These are phyloP conservation scores for Arabis alpina DNA, from an alignment of 345 rosid genomes.

Conservation along the genomic window DNA sequence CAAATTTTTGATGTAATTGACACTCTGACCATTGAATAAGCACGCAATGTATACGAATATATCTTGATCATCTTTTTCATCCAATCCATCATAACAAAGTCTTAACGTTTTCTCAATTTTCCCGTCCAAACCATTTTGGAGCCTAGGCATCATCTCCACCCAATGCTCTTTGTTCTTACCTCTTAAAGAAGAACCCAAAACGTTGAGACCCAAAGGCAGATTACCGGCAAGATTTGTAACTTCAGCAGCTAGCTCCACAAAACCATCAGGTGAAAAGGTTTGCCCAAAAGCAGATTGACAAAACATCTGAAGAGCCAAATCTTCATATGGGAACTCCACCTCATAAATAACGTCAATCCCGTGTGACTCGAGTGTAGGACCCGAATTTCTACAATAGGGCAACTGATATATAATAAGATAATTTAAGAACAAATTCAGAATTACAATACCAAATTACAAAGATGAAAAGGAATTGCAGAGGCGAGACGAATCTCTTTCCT, in stretches of 20 bases:
- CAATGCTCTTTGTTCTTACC: conserved; percentile 2
- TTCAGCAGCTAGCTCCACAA: not conserved
- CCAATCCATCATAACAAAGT: conserved; percentile 20
- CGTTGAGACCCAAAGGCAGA: conserved; percentile 35
- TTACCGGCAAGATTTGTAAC: conserved; percentile 29
- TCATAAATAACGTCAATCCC: conserved; percentile 13
- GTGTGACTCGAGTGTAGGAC: not conserved
- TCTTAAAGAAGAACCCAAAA: conserved; percentile 26
- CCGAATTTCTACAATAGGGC: no score
- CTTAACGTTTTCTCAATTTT: not conserved
- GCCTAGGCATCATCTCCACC: conserved; percentile 24
- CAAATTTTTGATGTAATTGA: not conserved
- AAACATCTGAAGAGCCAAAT: conserved; percentile 24
- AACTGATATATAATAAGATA: no score
- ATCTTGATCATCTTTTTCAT: not conserved
- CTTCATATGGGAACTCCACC: not conserved
- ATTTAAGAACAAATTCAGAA: no score
- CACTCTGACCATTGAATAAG: conserved; percentile 7
- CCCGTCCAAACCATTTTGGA: conserved; percentile 8
- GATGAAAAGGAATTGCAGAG: no score
- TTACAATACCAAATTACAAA: no score
- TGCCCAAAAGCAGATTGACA: conserved; percentile 10
- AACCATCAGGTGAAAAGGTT: conserved; percentile 6
- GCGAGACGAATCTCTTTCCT: no score
- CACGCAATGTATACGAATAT: conserved; percentile 43